Evolutionary conservation across 495 filamentous ascomycete genomes (phyloP).

Genomic region (Trichodelitschia bisporula): DNA sequence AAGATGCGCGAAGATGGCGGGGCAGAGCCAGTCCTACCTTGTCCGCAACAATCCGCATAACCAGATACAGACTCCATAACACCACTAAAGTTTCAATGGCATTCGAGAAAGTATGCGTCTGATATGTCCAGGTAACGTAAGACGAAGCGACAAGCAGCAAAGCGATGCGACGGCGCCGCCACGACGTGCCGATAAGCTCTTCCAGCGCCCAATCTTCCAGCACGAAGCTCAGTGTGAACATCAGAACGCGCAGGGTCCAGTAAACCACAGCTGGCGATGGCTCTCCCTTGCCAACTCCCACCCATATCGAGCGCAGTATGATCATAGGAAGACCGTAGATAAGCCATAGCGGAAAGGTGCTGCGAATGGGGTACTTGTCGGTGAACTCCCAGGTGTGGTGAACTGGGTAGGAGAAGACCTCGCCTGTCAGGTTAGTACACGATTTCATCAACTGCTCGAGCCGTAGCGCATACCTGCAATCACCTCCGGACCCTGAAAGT

Average conservation of each 20-base stretch:
- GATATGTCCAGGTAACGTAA: conserved; percentile 97
- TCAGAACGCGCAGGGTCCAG: conserved; percentile 61
- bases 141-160: conserved; percentile 71
- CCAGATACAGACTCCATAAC: conserved; percentile 72
- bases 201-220: conserved; percentile 93
- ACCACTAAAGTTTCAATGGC: conserved; percentile 83
- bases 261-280: conserved; percentile 52
- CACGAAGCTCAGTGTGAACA: conserved; percentile 88
- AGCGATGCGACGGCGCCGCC: conserved; percentile 43
- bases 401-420: conserved; percentile 71
- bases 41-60: conserved; percentile 54
- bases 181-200: conserved; percentile 59
- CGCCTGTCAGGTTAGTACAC: conserved; percentile 30
- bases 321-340: conserved; percentile 84
- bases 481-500: conserved; percentile 94
- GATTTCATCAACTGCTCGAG: not conserved
- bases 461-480: conserved; percentile 58
- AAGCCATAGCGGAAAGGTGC: conserved; percentile 88
- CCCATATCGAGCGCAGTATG: conserved; percentile 69
- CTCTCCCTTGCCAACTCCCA: conserved; percentile 24
- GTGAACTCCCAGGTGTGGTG: conserved; percentile 91
- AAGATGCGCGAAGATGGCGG: conserved; percentile 2
- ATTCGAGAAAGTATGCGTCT: conserved; percentile 97
- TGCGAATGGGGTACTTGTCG: conserved; percentile 58
- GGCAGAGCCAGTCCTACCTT: conserved; percentile 26